phyloP scores from a whole-genome alignment of 1,139 yeast genomes.

The Diutina scorzettiae region DNA sequence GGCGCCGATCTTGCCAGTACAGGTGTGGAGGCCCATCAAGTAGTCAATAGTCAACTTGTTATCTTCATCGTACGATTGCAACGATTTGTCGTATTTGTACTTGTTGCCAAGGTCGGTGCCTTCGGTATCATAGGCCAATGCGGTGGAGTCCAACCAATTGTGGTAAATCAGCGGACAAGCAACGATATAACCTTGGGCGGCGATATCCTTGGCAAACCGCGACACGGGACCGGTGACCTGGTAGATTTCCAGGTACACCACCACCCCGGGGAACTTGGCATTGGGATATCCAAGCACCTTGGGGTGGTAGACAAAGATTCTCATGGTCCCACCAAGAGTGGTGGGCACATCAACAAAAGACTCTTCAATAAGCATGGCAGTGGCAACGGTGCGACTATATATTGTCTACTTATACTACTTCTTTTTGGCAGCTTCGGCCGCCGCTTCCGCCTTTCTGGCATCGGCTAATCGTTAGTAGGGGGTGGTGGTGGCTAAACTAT shows the following conservation, averaged over 20 bases:
- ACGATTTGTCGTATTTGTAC: conserved; percentile 55
- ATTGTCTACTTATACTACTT: background rate
- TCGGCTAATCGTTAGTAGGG: conserved; percentile 31
- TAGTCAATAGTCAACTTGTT: conserved; percentile 53
- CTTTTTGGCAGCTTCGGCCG: conserved; percentile 9
- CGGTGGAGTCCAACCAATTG: conserved; percentile 51
- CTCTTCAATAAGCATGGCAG: conserved; percentile 41
- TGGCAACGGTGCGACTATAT: background rate
- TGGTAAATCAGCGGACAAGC: conserved; percentile 74
- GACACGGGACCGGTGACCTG: conserved; percentile 75
- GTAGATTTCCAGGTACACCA: conserved; percentile 71
- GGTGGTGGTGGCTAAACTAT: background rate
- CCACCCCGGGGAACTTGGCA: conserved; percentile 71
- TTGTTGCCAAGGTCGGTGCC: conserved; percentile 71
- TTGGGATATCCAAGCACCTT: conserved; percentile 57
- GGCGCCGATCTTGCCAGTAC: conserved; percentile 66
- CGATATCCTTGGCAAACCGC: conserved; percentile 66
- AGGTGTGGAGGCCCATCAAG: conserved; percentile 43
- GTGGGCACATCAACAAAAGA: conserved; percentile 53
- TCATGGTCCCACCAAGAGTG: conserved; percentile 53
- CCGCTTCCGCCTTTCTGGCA: conserved; percentile 42
- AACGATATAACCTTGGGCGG: conserved; percentile 69
- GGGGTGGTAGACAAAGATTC: conserved; percentile 59
- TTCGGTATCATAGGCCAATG: conserved; percentile 56
- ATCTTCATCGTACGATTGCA: conserved; percentile 70